phyloP scores from a whole-genome alignment of 257 asterid genomes.

The Salvia hispanica region DNA sequence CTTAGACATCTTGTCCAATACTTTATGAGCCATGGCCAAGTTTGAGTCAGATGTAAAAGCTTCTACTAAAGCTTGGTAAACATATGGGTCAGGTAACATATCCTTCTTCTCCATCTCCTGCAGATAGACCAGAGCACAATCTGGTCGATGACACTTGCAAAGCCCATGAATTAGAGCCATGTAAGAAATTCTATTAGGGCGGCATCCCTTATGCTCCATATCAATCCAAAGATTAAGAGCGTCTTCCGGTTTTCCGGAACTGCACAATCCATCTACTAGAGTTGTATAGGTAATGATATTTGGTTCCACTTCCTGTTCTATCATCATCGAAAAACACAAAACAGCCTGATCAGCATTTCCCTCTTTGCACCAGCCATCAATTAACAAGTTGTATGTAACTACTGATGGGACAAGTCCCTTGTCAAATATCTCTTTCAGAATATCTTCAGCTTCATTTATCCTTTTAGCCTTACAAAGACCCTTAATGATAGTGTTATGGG shows the following conservation, averaged over 20 bases:
- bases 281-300: conserved; percentile 78
- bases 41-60: conserved; percentile 56
- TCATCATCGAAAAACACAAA: conserved; percentile 55
- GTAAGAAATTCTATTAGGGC: conserved; percentile 69
- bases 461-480: conserved; percentile 71
- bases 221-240: conserved; percentile 63
- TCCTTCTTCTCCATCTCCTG: conserved; percentile 69
- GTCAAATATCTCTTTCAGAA: conserved; percentile 59
- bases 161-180: conserved; percentile 91
- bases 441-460: conserved; percentile 58
- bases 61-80: conserved; percentile 54
- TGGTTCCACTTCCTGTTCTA: conserved; percentile 56
- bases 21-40: conserved; percentile 43
- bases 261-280: conserved; percentile 81
- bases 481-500: conserved; percentile 70
- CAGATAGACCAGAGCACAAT: conserved; percentile 60
- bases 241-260: conserved; percentile 58
- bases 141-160: conserved; percentile 71
- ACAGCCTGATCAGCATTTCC: conserved; percentile 62
- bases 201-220: conserved; percentile 63
- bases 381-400: conserved; percentile 79
- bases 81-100: conserved; percentile 62
- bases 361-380: conserved; percentile 81
- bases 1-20: conserved; percentile 55
- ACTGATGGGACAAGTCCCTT: conserved; percentile 84